Percentiles rank a stretch among this genome's conserved stretches.
Evolutionary conservation across 2,329 filamentous ascomycete species (phyloP).

Genomic region (Diplodia intermedia): DNA sequence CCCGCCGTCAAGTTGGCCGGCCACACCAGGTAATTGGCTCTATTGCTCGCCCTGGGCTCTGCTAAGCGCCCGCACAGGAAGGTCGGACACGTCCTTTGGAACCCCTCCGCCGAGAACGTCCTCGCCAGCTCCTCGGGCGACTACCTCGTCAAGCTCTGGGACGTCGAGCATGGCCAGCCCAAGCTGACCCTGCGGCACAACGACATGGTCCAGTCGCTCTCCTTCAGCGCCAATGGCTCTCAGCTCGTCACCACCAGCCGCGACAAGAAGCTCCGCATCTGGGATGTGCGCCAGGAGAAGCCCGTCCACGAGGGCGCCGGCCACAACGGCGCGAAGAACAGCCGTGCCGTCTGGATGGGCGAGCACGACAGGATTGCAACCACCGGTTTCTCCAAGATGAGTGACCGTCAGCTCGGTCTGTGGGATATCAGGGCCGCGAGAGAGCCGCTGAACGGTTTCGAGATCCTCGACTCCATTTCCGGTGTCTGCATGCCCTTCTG

Average conservation of each 20-base stretch:
- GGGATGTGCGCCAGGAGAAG: constrained; percentile 94
- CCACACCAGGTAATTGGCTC: constrained; percentile 73
- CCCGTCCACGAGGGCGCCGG: constrained; percentile 83
- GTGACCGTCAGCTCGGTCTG: constrained; percentile 91
- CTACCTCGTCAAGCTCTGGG: constrained; percentile 95
- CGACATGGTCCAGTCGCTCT: constrained; percentile 93
- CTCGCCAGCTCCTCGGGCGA: constrained; percentile 95
- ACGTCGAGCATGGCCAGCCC: constrained; percentile 78
- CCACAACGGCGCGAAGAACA: constrained; percentile 95
- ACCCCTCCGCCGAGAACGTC: constrained; percentile 93
- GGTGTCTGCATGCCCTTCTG: constrained; percentile 99
- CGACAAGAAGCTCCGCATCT: constrained; percentile 97
- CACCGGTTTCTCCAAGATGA: constrained; percentile 98
- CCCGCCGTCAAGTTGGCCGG: constrained; percentile 83
- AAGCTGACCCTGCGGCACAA: constrained; percentile 80
- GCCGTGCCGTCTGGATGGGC: constrained; percentile 94
- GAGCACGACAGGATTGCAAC: constrained; percentile 96
- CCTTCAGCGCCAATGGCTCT: constrained; percentile 90
- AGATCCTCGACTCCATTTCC: constrained; percentile 90
- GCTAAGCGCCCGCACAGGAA: constrained; percentile 66
- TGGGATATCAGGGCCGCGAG: constrained; percentile 86
- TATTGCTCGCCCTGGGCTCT: background rate
- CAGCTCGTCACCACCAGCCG: constrained; percentile 90
- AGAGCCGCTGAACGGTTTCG: constrained; percentile 89
- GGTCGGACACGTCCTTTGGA: constrained; percentile 97